A percentile compares a stretch with the other conserved stretches of the same genome.
Conservation (phyloP, 1,284 basidiomycete species). For the Moniliophthora roreri region DNA sequence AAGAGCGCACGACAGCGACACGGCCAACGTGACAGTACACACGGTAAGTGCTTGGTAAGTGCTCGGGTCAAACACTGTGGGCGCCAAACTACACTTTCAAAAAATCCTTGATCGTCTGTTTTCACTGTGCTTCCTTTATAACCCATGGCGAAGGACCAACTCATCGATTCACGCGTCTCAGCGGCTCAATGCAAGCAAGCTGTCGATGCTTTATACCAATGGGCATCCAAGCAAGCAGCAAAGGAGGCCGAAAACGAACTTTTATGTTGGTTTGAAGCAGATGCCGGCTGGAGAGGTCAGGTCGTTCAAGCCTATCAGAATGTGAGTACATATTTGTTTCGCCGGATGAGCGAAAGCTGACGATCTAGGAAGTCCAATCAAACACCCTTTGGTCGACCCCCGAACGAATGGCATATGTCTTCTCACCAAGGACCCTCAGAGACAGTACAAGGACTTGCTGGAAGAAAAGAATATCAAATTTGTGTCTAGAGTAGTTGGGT, state of each 20-base stretch:
- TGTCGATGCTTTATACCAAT: slow-evolving; percentile 70
- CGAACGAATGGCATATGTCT: slow-evolving; percentile 81
- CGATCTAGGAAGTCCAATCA: slow-evolving; percentile 61
- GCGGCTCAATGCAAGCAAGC: slow-evolving; percentile 76
- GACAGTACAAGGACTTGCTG: slow-evolving; percentile 93
- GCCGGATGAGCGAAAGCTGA: slow-evolving; percentile 11
- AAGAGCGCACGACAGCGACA: too few species aligned
- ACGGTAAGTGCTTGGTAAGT: too few species aligned
- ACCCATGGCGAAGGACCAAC: slow-evolving; percentile 44
- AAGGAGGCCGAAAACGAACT: slow-evolving; percentile 75
- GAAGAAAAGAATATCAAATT: slow-evolving; percentile 80
- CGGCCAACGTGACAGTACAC: too few species aligned
- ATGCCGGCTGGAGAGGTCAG: slow-evolving; percentile 74
- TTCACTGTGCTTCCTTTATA: not conserved
- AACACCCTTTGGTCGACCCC: slow-evolving; percentile 82
- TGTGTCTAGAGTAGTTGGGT: slow-evolving; percentile 84
- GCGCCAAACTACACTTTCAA: too few species aligned
- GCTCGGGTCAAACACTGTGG: not conserved
- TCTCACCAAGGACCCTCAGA: slow-evolving; percentile 93
- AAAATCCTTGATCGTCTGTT: not conserved
- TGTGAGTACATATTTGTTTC: slow-evolving; percentile 62
- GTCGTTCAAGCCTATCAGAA: slow-evolving; percentile 80
- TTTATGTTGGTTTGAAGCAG: slow-evolving; percentile 79
- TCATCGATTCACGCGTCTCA: slow-evolving; percentile 73
- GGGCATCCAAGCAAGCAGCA: slow-evolving; percentile 64